Evolutionary conservation across 2,329 filamentous ascomycete species (phyloP).

Genomic region (Sporothrix inflata): DNA sequence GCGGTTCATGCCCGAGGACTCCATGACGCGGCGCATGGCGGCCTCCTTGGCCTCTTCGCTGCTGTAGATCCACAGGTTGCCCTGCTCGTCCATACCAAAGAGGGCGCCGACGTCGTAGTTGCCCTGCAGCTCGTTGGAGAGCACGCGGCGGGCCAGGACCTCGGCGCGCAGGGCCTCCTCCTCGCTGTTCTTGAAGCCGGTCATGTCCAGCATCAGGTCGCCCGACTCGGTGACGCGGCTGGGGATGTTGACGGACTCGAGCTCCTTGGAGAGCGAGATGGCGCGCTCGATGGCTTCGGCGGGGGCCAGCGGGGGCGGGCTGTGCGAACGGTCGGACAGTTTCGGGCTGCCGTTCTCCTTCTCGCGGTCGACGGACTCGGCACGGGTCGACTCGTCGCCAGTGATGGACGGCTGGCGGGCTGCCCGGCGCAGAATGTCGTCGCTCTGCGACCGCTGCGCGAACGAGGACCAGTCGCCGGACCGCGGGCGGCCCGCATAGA

Average conservation of each 20-base stretch:
- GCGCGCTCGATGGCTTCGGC: slow-evolving; percentile 82
- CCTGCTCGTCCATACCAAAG: slow-evolving; percentile 92
- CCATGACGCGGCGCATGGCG: slow-evolving; percentile 69
- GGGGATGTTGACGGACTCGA: slow-evolving; percentile 89
- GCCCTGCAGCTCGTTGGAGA: slow-evolving; percentile 89
- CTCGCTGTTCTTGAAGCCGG: slow-evolving; percentile 91
- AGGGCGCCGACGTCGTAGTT: slow-evolving; percentile 95
- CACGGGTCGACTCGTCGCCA: slow-evolving; percentile 38
- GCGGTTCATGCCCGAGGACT: slow-evolving; percentile 54
- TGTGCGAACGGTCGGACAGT: slow-evolving; percentile 66
- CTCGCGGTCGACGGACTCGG: slow-evolving; percentile 41
- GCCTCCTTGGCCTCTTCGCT: slow-evolving; percentile 94
- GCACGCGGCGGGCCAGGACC: slow-evolving; percentile 87
- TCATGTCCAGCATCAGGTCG: slow-evolving; percentile 98
- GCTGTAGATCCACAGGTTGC: slow-evolving; percentile 99
- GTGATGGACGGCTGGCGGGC: slow-evolving; percentile 45
- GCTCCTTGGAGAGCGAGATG: slow-evolving; percentile 79
- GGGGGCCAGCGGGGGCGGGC: slow-evolving; percentile 72
- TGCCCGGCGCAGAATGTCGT: slow-evolving; percentile 56
- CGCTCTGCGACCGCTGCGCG: slow-evolving; percentile 54
- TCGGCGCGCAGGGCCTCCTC: slow-evolving; percentile 91
- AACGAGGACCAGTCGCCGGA: slow-evolving; percentile 57
- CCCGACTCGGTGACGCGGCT: slow-evolving; percentile 89
- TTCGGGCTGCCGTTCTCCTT: slow-evolving; percentile 33
- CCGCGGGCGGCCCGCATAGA: slow-evolving; percentile 49